Evolutionary conservation across 352 stramenopile species (phyloP), one percentile per base, ranked within the genome.

Genomic region (Phytophthora idaei): DNA sequence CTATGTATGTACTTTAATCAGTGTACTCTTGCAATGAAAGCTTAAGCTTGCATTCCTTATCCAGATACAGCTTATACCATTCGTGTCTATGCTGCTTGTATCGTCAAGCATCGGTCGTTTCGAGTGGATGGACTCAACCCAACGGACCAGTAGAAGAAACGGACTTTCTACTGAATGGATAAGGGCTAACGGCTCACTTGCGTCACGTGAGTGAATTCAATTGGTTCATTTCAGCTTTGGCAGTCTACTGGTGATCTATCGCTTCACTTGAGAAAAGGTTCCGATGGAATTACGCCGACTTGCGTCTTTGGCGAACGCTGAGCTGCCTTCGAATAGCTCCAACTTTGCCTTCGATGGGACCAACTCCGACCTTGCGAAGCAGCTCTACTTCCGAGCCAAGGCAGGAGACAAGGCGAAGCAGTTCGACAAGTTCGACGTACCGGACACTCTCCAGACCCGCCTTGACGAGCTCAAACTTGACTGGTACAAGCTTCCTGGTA

Each of bases 341-440:
- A 45, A 50, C 45, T 74, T 74, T 39, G n/a, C n/a, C 4, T 72
- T 68, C 27, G 63, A 76, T 14, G 63, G 68, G 5, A 62, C 69
- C 41, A 73, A 66, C 37, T 77, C 64, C 5, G 58, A 77, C 37
- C 11, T 77, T 1, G 69, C 69, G 3, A 62, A 34, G 14, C 69
- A 77, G 17, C 53, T 74, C 6, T 77, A 71, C 42, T n/a, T 56
- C n/a, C 68, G 57, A 7, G 56, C 32, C 21, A 59, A 71, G n/a
- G 45, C 27, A 17, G 57, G 56, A 5, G 42, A 49, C 15, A 27
- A 28, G 1, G 61, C n/a, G 0, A 6, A 21, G 0, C 10, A 42
- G 12, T 42, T 42, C 36, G 36, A 42, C 36, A 42, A 42, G 11
- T 42, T 42, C 12, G 11, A 8, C 17, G 10, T 67, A 5, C 60